A percentile compares a stretch with the other conserved stretches of the same genome.
These are phyloP conservation scores for Cytospora piceicola DNA, from an alignment of 2,329 filamentous ascomycete genomes.

Conservation along the genomic window DNA sequence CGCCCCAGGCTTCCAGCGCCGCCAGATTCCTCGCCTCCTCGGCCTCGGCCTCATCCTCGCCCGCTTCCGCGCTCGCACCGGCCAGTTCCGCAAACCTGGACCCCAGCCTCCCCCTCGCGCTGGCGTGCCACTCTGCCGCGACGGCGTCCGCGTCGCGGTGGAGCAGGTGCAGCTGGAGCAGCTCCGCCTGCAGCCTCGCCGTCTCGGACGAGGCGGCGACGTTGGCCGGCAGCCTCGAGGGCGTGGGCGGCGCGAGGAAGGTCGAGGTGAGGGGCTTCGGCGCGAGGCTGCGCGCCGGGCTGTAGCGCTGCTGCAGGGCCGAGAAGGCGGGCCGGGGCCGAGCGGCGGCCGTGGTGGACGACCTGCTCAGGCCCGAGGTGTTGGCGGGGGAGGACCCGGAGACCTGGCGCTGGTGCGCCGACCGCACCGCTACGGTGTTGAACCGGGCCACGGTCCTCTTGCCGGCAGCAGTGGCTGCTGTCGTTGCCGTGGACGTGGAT, in stretches of 20 bases:
- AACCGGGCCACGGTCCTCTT: slow-evolving; percentile 27
- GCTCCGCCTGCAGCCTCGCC: slow-evolving; percentile 62
- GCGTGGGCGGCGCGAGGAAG: slow-evolving; percentile 62
- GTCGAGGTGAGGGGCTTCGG: slow-evolving; percentile 65
- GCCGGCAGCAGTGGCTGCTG: slow-evolving; percentile 15
- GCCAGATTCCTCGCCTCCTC: slow-evolving; percentile 55
- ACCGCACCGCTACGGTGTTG: slow-evolving; percentile 23
- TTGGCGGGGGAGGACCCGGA: slow-evolving; percentile 10
- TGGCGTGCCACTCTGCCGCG: slow-evolving; percentile 57
- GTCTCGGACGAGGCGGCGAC: slow-evolving; percentile 62
- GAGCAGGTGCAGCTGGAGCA: slow-evolving; percentile 67
- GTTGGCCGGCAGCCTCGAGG: slow-evolving; percentile 64
- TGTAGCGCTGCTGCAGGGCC: slow-evolving; percentile 69
- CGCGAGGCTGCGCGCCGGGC: slow-evolving; percentile 62
- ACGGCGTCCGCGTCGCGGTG: slow-evolving; percentile 57
- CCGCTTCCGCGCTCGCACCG: slow-evolving; percentile 41
- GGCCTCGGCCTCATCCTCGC: slow-evolving; percentile 45
- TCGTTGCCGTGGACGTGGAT: slow-evolving; percentile 28
- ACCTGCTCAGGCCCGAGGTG: slow-evolving; percentile 12
- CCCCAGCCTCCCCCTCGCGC: slow-evolving; percentile 55
- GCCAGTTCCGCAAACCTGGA: slow-evolving; percentile 49
- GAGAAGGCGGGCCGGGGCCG: slow-evolving; percentile 60
- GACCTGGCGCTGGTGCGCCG: slow-evolving; percentile 13
- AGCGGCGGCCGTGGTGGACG: slow-evolving; percentile 28
- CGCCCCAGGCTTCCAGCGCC: slow-evolving; percentile 58